These are phyloP conservation scores for Cryptococcus wingfieldii DNA, from an alignment of 1,284 basidiomycete genomes.

Conservation along the genomic window DNA sequence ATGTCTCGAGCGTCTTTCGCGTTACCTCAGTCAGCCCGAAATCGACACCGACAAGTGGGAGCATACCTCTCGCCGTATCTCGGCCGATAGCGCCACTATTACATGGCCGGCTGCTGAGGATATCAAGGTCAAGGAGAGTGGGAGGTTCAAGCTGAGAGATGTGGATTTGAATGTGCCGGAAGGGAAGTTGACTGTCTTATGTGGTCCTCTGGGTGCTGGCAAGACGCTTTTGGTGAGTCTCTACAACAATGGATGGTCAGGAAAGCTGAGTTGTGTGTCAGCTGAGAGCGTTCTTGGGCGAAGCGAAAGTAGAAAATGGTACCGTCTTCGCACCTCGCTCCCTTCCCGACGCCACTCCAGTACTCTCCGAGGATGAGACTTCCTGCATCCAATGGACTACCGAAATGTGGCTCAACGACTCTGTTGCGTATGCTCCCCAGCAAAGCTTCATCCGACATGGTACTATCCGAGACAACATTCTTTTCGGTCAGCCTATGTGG, in stretches of 20 bases:
- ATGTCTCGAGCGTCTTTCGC: slow-evolving; percentile 34
- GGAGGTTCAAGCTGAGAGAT: slow-evolving; percentile 27
- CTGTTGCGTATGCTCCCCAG: slow-evolving; percentile 45
- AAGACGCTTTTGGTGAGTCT: slow-evolving; percentile 44
- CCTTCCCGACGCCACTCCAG: slow-evolving; percentile 23
- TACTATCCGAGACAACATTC: slow-evolving; percentile 46
- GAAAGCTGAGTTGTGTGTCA: slow-evolving; percentile 10
- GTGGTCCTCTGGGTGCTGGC: slow-evolving; percentile 45
- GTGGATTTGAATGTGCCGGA: slow-evolving; percentile 32
- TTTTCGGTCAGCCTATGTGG: slow-evolving; percentile 49
- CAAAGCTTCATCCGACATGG: slow-evolving; percentile 47
- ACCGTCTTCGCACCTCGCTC: slow-evolving; percentile 29
- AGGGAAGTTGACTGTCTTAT: slow-evolving; percentile 39
- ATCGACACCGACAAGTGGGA: slow-evolving; percentile 18
- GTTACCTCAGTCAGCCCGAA: slow-evolving; percentile 39
- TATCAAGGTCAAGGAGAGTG: not conserved
- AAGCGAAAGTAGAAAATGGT: slow-evolving; percentile 30
- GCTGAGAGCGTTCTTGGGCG: slow-evolving; percentile 44
- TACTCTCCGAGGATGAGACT: slow-evolving; percentile 14
- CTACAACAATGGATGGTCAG: not conserved
- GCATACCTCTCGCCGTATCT: slow-evolving; percentile 15
- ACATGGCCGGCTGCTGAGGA: slow-evolving; percentile 32
- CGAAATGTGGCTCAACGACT: slow-evolving; percentile 35
- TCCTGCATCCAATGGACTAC: slow-evolving; percentile 16
- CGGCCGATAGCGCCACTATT: slow-evolving; percentile 30